Percentiles rank a stretch among this genome's conserved stretches.
These are phyloP conservation scores for Neofusicoccum ribis DNA, from an alignment of 2,329 filamentous ascomycete genomes.

Conservation along the genomic window DNA sequence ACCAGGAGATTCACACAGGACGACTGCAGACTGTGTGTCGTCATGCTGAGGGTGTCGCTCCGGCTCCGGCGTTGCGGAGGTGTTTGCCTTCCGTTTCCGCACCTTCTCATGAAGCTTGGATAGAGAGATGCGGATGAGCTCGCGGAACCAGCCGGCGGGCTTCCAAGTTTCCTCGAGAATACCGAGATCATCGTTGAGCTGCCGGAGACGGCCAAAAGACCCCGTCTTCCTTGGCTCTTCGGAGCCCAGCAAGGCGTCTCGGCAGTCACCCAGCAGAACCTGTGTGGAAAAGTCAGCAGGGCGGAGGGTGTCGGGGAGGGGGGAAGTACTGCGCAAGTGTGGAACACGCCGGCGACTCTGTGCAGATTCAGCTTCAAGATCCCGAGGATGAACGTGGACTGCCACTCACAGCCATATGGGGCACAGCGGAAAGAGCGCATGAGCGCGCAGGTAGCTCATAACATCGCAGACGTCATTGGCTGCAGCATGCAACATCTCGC, in stretches of 20 bases:
- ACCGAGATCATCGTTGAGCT: not conserved
- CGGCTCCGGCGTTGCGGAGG: not conserved
- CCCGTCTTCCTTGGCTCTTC: not conserved
- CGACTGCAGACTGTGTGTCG: not conserved
- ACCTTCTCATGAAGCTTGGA: constrained; percentile 1
- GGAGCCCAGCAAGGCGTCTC: not conserved
- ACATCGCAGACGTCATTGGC: constrained; percentile 5
- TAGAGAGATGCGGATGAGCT: constrained; percentile 8
- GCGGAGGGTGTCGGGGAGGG: too few species aligned
- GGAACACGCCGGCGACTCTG: constrained; percentile 1
- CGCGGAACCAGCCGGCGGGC: constrained; percentile 4
- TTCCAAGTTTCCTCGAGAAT: constrained; percentile 7
- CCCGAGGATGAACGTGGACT: too few species aligned
- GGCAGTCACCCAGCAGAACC: not conserved
- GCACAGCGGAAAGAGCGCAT: not conserved
- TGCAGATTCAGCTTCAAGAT: not conserved
- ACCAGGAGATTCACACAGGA: not conserved
- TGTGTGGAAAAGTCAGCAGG: too few species aligned
- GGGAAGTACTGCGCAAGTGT: not conserved
- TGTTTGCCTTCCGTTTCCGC: not conserved
- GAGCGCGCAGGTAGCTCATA: constrained; percentile 7
- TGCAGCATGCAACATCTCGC: not conserved
- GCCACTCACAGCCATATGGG: not conserved
- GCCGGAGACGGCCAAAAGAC: constrained; percentile 1
- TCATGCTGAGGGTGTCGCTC: not conserved